Base-by-base conservation (phyloP, 1,139 yeast genomes). In the Yamadazyma diospyri region DNA sequence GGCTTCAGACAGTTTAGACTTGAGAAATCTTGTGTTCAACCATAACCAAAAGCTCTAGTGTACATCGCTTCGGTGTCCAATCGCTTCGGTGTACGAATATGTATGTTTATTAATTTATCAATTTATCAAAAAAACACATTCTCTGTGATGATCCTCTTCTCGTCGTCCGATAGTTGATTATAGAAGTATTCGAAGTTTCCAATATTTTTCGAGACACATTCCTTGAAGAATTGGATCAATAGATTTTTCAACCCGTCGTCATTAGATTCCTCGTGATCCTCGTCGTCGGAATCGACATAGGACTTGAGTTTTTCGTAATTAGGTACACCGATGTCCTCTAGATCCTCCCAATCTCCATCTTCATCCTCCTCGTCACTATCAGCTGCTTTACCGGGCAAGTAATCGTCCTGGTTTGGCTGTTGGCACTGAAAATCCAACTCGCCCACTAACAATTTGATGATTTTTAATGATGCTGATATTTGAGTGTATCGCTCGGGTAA, bases 261-360 rank as follows among this genome's bases (percentile, higher is more conserved):
- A 16, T 61, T 64, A 3, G 61, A 59, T 4, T 61, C 65, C 11
- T 61, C 61, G 25, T 49, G 48, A 3, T 55, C 64, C 33, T 66
- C 72, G 21, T 62, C 69, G 37, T 74, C 79, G 0, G 71, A 60
- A 16, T 64, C 72, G 5, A 68, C 72, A 40, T 74, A 76, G 13
- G 74, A 65, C 45, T 72, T 70, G 37, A 81, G 55, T 43, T 76
- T 78, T 14, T 76, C 81, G 47, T 65, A 79, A 27, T 75, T 70
- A 2, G 83, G 74, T 1, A 74, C 78, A 1, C 80, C 85, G 27
- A 73, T 57, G 37, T 72, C 80, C 9, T 82, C 89, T 46, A 83
- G 61, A 48, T 86, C 95, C 51, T 87, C 95, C 94, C 95, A 88
- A 0, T 72, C 86, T 11, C 68, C 82, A n/a, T 64, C 78, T 25